Conservation (phyloP, 768 basidiomycete genomes). For the Boletus edulis region DNA sequence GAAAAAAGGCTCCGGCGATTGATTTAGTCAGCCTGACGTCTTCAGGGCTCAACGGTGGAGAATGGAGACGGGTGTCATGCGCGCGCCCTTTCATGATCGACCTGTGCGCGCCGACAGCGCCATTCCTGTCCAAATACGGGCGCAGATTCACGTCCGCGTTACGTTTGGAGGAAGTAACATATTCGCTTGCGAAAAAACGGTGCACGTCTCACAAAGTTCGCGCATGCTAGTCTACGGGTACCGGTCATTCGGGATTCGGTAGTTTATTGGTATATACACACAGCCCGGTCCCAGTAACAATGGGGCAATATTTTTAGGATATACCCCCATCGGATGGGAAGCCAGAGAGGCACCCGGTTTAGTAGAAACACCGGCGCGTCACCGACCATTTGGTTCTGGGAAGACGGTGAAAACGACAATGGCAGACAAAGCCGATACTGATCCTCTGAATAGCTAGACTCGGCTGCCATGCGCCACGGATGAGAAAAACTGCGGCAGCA, state of each 20-base stretch:
- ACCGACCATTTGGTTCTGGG: constrained; percentile 3
- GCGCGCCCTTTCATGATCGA: constrained; percentile 25
- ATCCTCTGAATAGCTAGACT: not conserved
- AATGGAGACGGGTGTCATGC: constrained; percentile 18
- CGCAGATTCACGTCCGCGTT: not conserved
- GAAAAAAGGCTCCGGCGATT: constrained; percentile 1
- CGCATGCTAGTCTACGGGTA: not conserved
- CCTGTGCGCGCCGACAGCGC: constrained; percentile 1
- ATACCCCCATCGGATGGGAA: constrained; percentile 2
- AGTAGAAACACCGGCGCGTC: not conserved
- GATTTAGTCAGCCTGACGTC: not conserved
- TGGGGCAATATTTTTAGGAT: not conserved
- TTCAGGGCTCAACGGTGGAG: not conserved
- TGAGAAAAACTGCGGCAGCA: not conserved
- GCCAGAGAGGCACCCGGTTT: not conserved
- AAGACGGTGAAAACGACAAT: not conserved
- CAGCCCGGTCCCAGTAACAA: not conserved
- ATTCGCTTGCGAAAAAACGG: not conserved
- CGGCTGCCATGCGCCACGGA: not conserved
- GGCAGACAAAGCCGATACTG: no score
- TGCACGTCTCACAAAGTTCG: not conserved
- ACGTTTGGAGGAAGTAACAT: not conserved
- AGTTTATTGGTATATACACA: not conserved
- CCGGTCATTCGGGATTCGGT: not conserved
- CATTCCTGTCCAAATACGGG: not conserved